Percentiles rank a stretch among this genome's conserved stretches.
phyloP scores from a whole-genome alignment of 2,329 filamentous ascomycete species.

The Colletotrichum trifolii region DNA sequence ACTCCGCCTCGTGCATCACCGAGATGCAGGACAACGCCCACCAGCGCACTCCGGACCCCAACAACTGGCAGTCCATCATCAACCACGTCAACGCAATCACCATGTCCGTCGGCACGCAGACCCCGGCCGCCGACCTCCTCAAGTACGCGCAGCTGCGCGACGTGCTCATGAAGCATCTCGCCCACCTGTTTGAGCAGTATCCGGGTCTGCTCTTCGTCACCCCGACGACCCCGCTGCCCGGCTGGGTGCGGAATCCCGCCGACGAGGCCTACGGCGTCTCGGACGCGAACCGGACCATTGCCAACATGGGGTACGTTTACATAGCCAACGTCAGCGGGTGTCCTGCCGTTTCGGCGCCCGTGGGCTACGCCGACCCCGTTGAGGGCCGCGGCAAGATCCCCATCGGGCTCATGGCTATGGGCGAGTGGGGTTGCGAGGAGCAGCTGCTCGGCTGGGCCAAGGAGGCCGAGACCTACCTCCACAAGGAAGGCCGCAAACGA shows the following conservation, averaged over 20 bases:
- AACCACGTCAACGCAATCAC: conserved; percentile 77
- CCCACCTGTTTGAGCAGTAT: conserved; percentile 74
- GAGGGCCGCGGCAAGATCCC: conserved; percentile 69
- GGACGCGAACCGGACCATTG: conserved; percentile 78
- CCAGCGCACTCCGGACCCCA: conserved; percentile 54
- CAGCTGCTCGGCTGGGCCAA: conserved; percentile 69
- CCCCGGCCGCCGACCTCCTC: conserved; percentile 76
- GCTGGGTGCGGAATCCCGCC: conserved; percentile 72
- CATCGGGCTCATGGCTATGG: conserved; percentile 71
- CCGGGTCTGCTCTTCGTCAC: conserved; percentile 83
- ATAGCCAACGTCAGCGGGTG: conserved; percentile 85
- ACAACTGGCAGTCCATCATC: conserved; percentile 65
- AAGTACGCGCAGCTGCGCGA: conserved; percentile 79
- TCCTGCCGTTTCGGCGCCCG: conserved; percentile 79
- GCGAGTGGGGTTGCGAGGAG: conserved; percentile 75
- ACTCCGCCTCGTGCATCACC: conserved; percentile 79
- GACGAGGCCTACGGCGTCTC: conserved; percentile 78
- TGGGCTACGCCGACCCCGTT: conserved; percentile 73
- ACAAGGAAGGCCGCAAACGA: conserved; percentile 60
- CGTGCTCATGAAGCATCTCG: conserved; percentile 82
- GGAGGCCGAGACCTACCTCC: conserved; percentile 67
- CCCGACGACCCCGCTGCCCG: conserved; percentile 79
- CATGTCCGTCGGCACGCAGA: conserved; percentile 71
- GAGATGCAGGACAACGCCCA: conserved; percentile 67
- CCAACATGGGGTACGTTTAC: conserved; percentile 87